Conservation (phyloP, 225 moss, liverwort and hornwort species). For the Marchantia paleacea region DNA sequence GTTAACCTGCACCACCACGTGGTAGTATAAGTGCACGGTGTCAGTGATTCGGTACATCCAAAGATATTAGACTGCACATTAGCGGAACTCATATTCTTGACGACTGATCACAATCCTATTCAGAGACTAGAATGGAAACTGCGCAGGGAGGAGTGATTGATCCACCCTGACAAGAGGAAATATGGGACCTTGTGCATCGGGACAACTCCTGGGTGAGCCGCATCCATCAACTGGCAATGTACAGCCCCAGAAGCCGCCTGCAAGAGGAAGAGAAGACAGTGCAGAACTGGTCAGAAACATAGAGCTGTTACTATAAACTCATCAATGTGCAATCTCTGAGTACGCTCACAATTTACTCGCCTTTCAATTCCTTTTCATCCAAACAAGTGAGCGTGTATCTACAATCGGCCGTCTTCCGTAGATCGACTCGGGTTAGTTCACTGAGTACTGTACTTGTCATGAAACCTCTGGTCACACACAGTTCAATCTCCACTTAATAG, state of each 20-base stretch:
- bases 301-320: too few relatives aligned
- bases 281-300: not conserved
- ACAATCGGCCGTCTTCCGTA: not conserved
- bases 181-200: slow-evolving; percentile 82
- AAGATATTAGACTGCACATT: not conserved
- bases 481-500: too few relatives aligned
- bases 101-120: too few relatives aligned
- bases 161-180: not conserved
- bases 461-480: too few relatives aligned
- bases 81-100: not conserved
- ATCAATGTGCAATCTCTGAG: too few relatives aligned
- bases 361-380: too few relatives aligned
- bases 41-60: not conserved
- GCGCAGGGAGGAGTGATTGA: slow-evolving; percentile 1
- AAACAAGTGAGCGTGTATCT: not conserved
- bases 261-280: not conserved
- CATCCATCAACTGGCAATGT: slow-evolving; percentile 96
- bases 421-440: not conserved
- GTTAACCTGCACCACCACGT: slow-evolving; percentile 45
- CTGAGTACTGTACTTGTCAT: not conserved
- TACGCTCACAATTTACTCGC: too few relatives aligned
- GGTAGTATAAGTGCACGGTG: not conserved
- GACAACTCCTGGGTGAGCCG: slow-evolving; percentile 85
- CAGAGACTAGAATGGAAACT: not conserved
- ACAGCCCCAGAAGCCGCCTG: slow-evolving; percentile 87